phyloP scores from a whole-genome alignment of 1,139 yeast species.

The Blastobotrys capitulatus region DNA sequence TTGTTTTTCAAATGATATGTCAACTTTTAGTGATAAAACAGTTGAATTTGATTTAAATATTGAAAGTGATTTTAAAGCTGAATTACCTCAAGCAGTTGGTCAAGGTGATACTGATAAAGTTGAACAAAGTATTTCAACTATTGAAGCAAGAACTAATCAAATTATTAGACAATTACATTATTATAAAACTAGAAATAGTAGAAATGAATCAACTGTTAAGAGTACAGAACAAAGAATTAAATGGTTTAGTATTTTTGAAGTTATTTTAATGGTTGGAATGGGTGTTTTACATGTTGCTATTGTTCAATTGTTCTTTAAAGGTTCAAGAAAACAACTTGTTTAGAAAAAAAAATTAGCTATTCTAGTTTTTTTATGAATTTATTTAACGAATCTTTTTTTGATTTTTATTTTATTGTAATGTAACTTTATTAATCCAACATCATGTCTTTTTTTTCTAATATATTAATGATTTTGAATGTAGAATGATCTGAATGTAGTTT shows the following conservation, averaged over 20 bases:
- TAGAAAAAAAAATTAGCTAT: slow-evolving; percentile 30
- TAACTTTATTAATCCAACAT: not conserved
- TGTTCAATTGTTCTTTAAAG: slow-evolving; percentile 83
- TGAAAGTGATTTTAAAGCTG: slow-evolving; percentile 53
- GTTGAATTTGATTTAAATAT: slow-evolving; percentile 76
- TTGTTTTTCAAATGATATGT: slow-evolving; percentile 84
- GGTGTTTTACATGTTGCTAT: slow-evolving; percentile 76
- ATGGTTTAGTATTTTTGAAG: slow-evolving; percentile 78
- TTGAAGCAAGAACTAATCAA: slow-evolving; percentile 63
- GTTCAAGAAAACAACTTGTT: slow-evolving; percentile 73
- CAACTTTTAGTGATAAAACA: slow-evolving; percentile 80
- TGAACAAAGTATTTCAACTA: slow-evolving; percentile 45
- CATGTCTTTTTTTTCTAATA: not conserved
- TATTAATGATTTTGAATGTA: not conserved
- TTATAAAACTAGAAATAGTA: slow-evolving; percentile 85
- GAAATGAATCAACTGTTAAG: slow-evolving; percentile 87
- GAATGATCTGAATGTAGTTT: no score
- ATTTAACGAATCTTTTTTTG: not conserved
- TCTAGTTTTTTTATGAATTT: not conserved
- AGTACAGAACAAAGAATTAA: slow-evolving; percentile 85
- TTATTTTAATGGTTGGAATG: slow-evolving; percentile 77
- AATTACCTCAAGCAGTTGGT: slow-evolving; percentile 54
- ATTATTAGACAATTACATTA: slow-evolving; percentile 66
- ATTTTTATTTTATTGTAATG: not conserved
- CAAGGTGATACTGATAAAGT: slow-evolving; percentile 48